Base-by-base conservation (phyloP, 108 stramenopile species). In the Heterococcus sp. region DNA sequence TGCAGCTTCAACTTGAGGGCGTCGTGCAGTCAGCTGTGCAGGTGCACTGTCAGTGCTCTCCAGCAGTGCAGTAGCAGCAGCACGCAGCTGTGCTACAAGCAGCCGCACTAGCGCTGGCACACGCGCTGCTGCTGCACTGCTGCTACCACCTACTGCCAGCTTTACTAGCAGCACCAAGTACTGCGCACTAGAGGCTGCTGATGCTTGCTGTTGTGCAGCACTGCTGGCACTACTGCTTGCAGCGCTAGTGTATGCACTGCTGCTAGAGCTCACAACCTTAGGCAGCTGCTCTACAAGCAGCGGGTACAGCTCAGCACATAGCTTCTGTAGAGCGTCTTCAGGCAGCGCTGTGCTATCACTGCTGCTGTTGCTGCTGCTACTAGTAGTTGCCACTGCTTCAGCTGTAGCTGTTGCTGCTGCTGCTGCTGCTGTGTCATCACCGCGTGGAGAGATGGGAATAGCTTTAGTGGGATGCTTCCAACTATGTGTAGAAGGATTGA, bases 201-300 rank as follows among this genome's bases (percentile, higher is more conserved):
- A 26, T 26, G 36, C 37, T 31, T 37, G n/a, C 11, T 37, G 37
- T 0, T 5, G n/a, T n/a, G n/a, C n/a, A n/a, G n/a, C n/a, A n/a
- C n/a, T n/a, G 28, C 39, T 73, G 39, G 3, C 28, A 34, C 4
- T 46, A 63, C 28, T 27, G 71, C 4, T 30, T 33, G 68, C 3
- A 75, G 65, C 74, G 65, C 31, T 1, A 2, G 64, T 65, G 33
- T 65, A 36, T 32, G 37, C 74, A 14, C 37, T 31, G 1, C 65
- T 34, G n/a, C 66, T 66, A 37, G 36, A 66, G 30, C 64, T 66
- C 66, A 64, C 28, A 33, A 75, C 28, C 21, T 64, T 32, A 2
- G 37, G 66, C 32, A 75, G 75, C 36, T 29, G 66, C 32, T 75
- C 75, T 26, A 75, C 58, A 3, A 75, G 75, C 14, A 75, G 75